Evolutionary conservation across 306 rosid species (phyloP), one percentile per base, ranked within the genome.

Genomic region (Sicyos baderoa): DNA sequence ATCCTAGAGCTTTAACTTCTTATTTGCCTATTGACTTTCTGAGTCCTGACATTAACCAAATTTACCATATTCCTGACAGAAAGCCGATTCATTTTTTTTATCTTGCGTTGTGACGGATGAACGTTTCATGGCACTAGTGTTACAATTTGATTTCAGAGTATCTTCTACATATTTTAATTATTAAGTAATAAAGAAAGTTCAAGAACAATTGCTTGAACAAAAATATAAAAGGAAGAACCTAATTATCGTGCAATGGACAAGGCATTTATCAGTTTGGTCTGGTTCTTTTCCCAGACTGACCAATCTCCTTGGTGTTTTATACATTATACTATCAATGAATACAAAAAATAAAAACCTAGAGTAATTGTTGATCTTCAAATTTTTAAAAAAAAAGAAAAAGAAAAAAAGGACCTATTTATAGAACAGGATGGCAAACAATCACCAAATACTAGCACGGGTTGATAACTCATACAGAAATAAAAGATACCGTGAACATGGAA

Each of bases 71-170:
- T 32, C 4, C 67, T 17, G 19, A 62, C 29, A 62, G 16, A 17
- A 13, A 54, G 27, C 17, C 6, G 27, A 62, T 37, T n/a, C 49
- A 35, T 61, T 61, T 35, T 61, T 61, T 9, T 10, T 35, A 37
- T 10, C n/a, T n/a, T n/a, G n/a, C n/a, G n/a, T n/a, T n/a, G 2
- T 40, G 45, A 40, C 45, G 7, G 1, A 7, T 40, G 45, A 40
- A 40, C 1, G 23, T 65, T 7, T 44, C 35, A 21, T 12, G 45
- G 29, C 54, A 21, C 37, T 19, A 21, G 50, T 21, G 11, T 63
- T 63, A 19, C 37, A 21, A 44, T 45, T 42, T 44, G 37, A 65
- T 65, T 12, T 64, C 54, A 65, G 32, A 65, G n/a, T 13, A 65
- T 65, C 19, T 19, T 65, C 54, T 19, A 44, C 5, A 13, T 3